Evolutionary conservation across 371 early-diverging fungal genomes (phyloP), one percentile per base, ranked within the genome.

Genomic region (Modicella reniformis): DNA sequence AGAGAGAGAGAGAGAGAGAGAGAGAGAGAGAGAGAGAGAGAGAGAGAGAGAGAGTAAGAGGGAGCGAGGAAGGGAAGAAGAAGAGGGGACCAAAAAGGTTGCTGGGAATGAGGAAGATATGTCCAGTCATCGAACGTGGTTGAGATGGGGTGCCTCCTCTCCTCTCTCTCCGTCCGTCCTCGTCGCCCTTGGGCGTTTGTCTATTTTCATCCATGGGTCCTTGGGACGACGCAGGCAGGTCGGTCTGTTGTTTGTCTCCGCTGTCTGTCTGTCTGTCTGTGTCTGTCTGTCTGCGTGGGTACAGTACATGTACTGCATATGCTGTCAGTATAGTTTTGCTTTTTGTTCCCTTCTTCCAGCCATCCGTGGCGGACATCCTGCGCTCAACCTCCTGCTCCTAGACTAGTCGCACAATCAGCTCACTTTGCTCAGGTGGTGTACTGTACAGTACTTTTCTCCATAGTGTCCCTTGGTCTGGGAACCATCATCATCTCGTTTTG

Each of bases 1-100:
- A 53, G 29, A 56, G 51, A 32, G n/a, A 9, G 28, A 41, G 62
- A 40, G 13, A 17, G 33, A 17, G 62, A 41, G 44, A 52, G 44
- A n/a, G 49, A 26, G 49, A 49, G 56, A 21, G 23, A 34, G 41
- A 33, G n/a, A 15, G 48, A 25, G 60, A 33, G 15, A 21, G 26
- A 15, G 26, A 30, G n/a, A 48, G 19, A 49, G n/a, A 58, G 52
- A 56, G 34, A 49, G 17, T 26, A 12, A 28, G 44, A 34, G 9
- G 25, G 19, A 49, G 50, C 13, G 23, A 49, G 21, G 15, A 49
- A 49, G 50, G 12, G 33, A 19, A 44, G 44, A 44, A 44, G 44
- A 44, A 17, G 44, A 19, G 44, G 44, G 3, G 17, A 3, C 9
- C 44, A 19, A 44, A 12, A 19, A 19, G 9, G 37, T 37, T 37